Conservation (phyloP, 2,329 filamentous ascomycete species). For the Aspergillus luchuensis region DNA sequence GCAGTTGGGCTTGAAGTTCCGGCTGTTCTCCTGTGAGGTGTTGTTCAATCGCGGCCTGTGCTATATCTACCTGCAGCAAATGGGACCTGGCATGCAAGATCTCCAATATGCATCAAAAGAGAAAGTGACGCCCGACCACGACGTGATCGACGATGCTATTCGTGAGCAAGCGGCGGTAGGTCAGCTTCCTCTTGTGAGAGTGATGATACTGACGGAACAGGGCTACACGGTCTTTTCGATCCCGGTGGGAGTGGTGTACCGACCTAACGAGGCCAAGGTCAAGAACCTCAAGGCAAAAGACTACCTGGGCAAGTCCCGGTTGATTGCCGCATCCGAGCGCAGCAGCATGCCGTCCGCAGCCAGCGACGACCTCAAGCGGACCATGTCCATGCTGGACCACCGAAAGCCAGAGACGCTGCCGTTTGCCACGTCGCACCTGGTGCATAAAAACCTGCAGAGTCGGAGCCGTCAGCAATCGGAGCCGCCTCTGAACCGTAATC, state of each 20-base stretch:
- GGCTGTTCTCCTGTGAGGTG: slow-evolving; percentile 95
- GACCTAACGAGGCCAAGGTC: slow-evolving; percentile 96
- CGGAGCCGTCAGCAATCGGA: slow-evolving; percentile 79
- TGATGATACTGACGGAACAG: slow-evolving; percentile 46
- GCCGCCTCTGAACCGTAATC: slow-evolving; percentile 73
- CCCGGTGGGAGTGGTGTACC: slow-evolving; percentile 90
- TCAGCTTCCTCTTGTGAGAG: neutral
- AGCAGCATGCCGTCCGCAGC: slow-evolving; percentile 74
- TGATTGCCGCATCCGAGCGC: slow-evolving; percentile 84
- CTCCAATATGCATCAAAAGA: slow-evolving; percentile 88
- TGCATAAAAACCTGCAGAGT: slow-evolving; percentile 79
- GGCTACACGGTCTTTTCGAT: slow-evolving; percentile 99
- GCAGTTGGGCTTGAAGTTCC: slow-evolving; percentile 91
- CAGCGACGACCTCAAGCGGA: slow-evolving; percentile 54
- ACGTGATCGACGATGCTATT: slow-evolving; percentile 97
- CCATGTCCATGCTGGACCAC: slow-evolving; percentile 61
- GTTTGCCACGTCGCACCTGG: slow-evolving; percentile 88
- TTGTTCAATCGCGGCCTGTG: slow-evolving; percentile 96
- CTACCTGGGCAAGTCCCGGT: slow-evolving; percentile 91
- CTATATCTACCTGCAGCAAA: slow-evolving; percentile 95
- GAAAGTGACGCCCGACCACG: slow-evolving; percentile 93
- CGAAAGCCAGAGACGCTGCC: slow-evolving; percentile 81
- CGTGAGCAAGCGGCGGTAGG: slow-evolving; percentile 83
- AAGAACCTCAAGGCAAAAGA: slow-evolving; percentile 98
- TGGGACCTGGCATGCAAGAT: slow-evolving; percentile 87